Evolutionary conservation across 805 yeast species (phyloP).

Genomic region (Jamesozyma gamospora): DNA sequence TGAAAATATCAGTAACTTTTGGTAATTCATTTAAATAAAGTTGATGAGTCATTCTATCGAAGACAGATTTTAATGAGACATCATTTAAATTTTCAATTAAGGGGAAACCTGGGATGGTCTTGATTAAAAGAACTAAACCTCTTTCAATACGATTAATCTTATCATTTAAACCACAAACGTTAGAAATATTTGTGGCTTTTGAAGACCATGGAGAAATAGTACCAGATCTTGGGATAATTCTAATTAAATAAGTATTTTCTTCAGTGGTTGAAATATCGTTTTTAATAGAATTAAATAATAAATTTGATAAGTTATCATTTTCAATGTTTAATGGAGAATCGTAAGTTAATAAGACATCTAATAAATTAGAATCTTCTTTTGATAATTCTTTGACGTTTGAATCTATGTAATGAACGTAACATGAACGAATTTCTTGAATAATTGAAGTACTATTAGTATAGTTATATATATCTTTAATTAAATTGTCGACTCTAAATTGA

Average conservation of each 20-base stretch:
- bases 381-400: slow-evolving; percentile 28
- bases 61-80: slow-evolving; percentile 58
- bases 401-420: slow-evolving; percentile 75
- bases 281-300: slow-evolving; percentile 21
- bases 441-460: slow-evolving; percentile 53
- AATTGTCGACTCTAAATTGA: slow-evolving; percentile 66
- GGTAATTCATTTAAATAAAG: slow-evolving; percentile 55
- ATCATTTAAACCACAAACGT: slow-evolving; percentile 71
- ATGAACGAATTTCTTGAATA: slow-evolving; percentile 60
- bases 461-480: slow-evolving; percentile 62
- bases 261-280: slow-evolving; percentile 11
- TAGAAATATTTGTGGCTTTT: slow-evolving; percentile 90
- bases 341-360: slow-evolving; percentile 60
- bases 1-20: slow-evolving; percentile 58
- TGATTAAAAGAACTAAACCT: slow-evolving; percentile 67
- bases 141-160: slow-evolving; percentile 81
- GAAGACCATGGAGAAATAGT: slow-evolving; percentile 99
- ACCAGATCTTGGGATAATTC: slow-evolving; percentile 86
- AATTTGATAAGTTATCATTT: slow-evolving; percentile 29
- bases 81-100: slow-evolving; percentile 44
- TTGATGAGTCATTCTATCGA: slow-evolving; percentile 90
- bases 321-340: slow-evolving; percentile 52
- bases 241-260: slow-evolving; percentile 42
- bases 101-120: slow-evolving; percentile 64
- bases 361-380: slow-evolving; percentile 37